These are phyloP conservation scores for Plasmodium reichenowi DNA, from an alignment of 169 alveolate genomes.

Conservation along the genomic window DNA sequence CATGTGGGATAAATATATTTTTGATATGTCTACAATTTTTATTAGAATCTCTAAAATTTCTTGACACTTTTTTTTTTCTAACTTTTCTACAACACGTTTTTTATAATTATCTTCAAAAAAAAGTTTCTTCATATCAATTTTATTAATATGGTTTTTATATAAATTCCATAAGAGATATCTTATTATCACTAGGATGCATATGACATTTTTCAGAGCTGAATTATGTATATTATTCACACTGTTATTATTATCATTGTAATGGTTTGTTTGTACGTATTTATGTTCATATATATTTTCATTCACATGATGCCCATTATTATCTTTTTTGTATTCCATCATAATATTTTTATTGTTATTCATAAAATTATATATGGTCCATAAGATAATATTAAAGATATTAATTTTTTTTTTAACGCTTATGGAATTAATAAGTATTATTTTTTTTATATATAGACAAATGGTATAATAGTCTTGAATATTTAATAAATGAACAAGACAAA, in stretches of 20 bases:
- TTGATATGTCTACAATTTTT: constrained; percentile 41
- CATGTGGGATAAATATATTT: constrained; percentile 2
- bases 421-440: constrained; percentile 9
- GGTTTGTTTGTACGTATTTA: neutral
- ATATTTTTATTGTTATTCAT: too few species aligned
- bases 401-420: constrained; percentile 17
- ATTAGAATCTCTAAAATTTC: constrained; percentile 29
- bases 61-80: constrained; percentile 43
- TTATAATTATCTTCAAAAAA: constrained; percentile 34
- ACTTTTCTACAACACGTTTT: constrained; percentile 37
- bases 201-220: constrained; percentile 15
- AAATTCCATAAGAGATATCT: constrained; percentile 25
- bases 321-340: too few species aligned
- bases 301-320: too few species aligned
- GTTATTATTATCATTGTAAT: neutral
- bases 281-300: too few species aligned
- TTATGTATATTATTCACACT: neutral
- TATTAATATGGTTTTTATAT: neutral
- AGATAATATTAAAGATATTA: constrained; percentile 13
- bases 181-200: constrained; percentile 7
- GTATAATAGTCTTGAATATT: constrained; percentile 9
- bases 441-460: constrained; percentile 26
- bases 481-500: constrained; percentile 24
- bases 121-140: constrained; percentile 38
- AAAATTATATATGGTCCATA: constrained; percentile 10